Percentiles rank a stretch among this genome's conserved stretches.
Conservation (phyloP, 306 rosid genomes). For the Prunus persica region DNA sequence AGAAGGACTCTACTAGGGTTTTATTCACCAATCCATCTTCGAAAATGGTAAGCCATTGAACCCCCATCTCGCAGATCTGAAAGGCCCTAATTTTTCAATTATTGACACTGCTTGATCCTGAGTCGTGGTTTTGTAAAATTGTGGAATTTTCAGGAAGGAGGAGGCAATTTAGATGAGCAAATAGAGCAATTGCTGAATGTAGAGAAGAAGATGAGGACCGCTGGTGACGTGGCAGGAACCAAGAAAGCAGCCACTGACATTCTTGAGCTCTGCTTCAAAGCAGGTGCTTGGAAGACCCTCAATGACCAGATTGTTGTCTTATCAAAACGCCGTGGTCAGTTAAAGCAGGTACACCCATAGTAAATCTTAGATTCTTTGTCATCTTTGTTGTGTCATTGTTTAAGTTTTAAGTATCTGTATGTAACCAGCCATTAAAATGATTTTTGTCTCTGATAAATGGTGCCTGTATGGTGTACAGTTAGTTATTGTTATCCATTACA, state of each 20-base stretch:
- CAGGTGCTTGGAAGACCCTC: constrained; percentile 80
- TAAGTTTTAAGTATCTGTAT: background rate
- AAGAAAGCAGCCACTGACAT: constrained; percentile 80
- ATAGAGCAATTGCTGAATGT: constrained; percentile 77
- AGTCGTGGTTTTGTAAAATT: background rate
- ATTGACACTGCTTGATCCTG: background rate
- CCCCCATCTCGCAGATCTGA: background rate
- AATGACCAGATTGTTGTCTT: constrained; percentile 86
- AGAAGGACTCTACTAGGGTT: background rate
- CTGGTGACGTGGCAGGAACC: constrained; percentile 77
- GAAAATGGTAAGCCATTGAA: constrained; percentile 9
- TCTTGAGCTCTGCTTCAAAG: constrained; percentile 75
- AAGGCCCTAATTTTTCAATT: too few species aligned
- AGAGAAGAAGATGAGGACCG: constrained; percentile 84
- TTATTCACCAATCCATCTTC: background rate
- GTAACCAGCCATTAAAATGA: background rate
- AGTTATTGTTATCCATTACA: background rate
- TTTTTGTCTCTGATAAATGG: background rate
- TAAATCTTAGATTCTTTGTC: background rate
- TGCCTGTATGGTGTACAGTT: background rate
- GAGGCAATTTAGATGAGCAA: constrained; percentile 50
- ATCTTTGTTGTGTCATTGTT: background rate
- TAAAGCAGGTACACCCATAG: constrained; percentile 63
- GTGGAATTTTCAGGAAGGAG: constrained; percentile 51
- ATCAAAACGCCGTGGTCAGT: constrained; percentile 96